A percentile compares a stretch with the other conserved stretches of the same genome.
phyloP scores from a whole-genome alignment of 352 stramenopile species.

The Pilasporangium apinafurcum region DNA sequence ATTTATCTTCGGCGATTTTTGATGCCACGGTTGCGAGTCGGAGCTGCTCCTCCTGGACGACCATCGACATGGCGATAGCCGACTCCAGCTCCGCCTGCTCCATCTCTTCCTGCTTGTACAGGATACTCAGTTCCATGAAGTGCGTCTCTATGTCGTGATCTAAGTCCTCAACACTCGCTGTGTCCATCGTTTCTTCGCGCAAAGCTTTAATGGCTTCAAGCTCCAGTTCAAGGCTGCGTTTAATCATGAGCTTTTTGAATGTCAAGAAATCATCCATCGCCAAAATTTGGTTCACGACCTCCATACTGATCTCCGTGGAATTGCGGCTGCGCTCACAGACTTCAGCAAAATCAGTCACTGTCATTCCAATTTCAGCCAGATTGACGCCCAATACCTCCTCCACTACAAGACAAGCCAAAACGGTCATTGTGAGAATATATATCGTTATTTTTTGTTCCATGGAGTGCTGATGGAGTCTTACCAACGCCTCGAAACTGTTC shows the following conservation, averaged over 20 bases:
- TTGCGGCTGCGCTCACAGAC: constrained; percentile 70
- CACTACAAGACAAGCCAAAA: constrained; percentile 23
- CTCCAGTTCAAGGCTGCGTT: constrained; percentile 88
- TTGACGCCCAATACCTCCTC: constrained; percentile 74
- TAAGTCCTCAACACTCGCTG: constrained; percentile 2
- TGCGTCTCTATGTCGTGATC: constrained; percentile 51
- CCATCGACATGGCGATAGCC: constrained; percentile 71
- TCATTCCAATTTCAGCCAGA: constrained; percentile 81
- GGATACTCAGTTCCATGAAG: constrained; percentile 78
- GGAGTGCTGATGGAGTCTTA: constrained; percentile 8
- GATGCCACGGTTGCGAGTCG: constrained; percentile 39
- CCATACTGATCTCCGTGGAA: constrained; percentile 49
- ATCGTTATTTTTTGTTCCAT: constrained; percentile 9
- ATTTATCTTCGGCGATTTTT: constrained; percentile 64
- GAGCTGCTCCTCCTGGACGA: constrained; percentile 64
- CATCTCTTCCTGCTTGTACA: constrained; percentile 86
- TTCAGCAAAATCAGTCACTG: constrained; percentile 73
- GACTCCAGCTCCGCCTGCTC: constrained; percentile 76
- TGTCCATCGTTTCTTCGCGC: constrained; percentile 37
- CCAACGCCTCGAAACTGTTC: constrained; percentile 68
- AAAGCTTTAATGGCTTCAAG: constrained; percentile 83
- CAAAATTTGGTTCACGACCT: constrained; percentile 85
- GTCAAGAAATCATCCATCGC: constrained; percentile 89
- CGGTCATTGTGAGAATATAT: background rate
- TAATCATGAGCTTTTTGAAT: constrained; percentile 92